Evolutionary conservation across 306 rosid genomes (phyloP), one percentile per base, ranked within the genome.

Genomic region (Calophaca sinica): DNA sequence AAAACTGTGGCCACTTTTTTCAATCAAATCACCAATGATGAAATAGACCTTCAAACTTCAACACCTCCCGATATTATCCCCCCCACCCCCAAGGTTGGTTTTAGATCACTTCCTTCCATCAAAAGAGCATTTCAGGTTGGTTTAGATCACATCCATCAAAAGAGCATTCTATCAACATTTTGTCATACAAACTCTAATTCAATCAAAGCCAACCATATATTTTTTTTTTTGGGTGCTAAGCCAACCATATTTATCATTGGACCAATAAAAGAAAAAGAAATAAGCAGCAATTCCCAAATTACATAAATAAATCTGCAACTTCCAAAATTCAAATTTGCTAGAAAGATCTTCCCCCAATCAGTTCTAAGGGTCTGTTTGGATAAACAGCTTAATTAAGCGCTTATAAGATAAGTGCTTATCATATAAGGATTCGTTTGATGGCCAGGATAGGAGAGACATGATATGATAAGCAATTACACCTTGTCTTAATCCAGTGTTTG

Each of bases 161-260:
- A 38, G 29, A 57, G 31, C 41, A 66, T 48, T 66, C 15, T 49
- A 66, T 31, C 72, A 61, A 61, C 10, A 61, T 6, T 61, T 2
- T 7, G 6, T 49, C 66, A 61, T 44, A 60, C 29, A 6, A 36
- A 70, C 51, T 26, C 74, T 13, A 70, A 29, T 48, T 32, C 70
- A 70, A 55, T 62, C 59, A 54, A 66, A 70, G 38, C 14, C 70
- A 81, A 12, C 46, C 31, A 12, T 52, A 20, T 28, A n/a, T n/a
- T n/a, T n/a, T n/a, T n/a, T n/a, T n/a, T n/a, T n/a, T n/a, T n/a
- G n/a, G n/a, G n/a, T n/a, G n/a, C n/a, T n/a, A 66, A 70, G 38
- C 14, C 70, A 81, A 12, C 46, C 31, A 12, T 52, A 20, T 28
- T 13, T 9, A 48, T 54, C 75, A 63, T 20, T 6, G 0, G 38